These are phyloP conservation scores for Sutorius eximius DNA, from an alignment of 1,284 basidiomycete genomes.

Conservation along the genomic window DNA sequence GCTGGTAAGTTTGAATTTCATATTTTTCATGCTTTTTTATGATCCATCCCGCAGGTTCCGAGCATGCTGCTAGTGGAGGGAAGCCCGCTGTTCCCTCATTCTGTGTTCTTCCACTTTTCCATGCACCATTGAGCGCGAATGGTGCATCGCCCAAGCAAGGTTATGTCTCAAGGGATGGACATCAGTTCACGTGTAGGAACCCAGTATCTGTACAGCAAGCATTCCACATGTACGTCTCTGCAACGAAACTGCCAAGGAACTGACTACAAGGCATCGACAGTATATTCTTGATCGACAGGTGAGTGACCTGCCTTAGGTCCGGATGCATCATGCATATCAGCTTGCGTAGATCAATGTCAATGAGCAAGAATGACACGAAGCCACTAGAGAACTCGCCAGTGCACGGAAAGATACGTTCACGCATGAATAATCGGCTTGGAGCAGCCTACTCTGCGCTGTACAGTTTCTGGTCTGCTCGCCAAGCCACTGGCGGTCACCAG, in stretches of 20 bases:
- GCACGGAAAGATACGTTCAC: conserved; percentile 32
- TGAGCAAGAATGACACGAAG: conserved; percentile 40
- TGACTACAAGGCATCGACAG: conserved; percentile 31
- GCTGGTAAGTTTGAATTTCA: conserved; percentile 35
- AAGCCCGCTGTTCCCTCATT: conserved; percentile 48
- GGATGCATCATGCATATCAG: background rate
- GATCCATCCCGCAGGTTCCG: background rate
- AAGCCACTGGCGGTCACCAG: conserved; percentile 36
- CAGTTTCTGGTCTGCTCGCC: conserved; percentile 53
- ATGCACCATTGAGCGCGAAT: conserved; percentile 37
- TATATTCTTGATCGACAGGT: conserved; percentile 55
- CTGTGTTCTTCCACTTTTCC: conserved; percentile 56
- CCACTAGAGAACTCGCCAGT: conserved; percentile 45
- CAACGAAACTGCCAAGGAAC: background rate
- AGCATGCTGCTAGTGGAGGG: background rate
- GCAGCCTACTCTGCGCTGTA: conserved; percentile 54
- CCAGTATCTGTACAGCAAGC: conserved; percentile 50
- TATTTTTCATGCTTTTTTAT: background rate
- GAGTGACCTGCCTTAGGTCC: background rate
- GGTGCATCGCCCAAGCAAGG: conserved; percentile 38
- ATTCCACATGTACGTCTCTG: conserved; percentile 55
- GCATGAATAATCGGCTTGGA: conserved; percentile 52
- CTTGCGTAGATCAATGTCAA: conserved; percentile 48
- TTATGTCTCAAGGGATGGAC: conserved; percentile 52
- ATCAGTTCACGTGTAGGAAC: conserved; percentile 52